A percentile compares a stretch with the other conserved stretches of the same genome.
Conservation (phyloP, 495 filamentous ascomycete species). For the Astrocystis sublimbata region DNA sequence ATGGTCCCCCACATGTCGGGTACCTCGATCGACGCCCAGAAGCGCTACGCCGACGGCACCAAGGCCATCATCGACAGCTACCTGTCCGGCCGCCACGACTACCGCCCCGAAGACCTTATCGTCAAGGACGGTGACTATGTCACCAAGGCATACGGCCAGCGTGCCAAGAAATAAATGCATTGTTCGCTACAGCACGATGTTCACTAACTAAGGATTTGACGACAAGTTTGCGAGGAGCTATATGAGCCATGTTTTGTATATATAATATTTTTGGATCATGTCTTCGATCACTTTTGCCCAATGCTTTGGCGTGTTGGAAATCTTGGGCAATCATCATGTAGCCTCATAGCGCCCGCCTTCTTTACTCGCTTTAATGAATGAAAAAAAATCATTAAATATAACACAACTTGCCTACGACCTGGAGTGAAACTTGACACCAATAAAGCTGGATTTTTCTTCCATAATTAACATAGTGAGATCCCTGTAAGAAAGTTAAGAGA, state of each 20-base stretch:
- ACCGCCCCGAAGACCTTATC: constrained; percentile 88
- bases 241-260: too few relatives aligned
- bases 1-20: constrained; percentile 99
- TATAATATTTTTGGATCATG: background rate
- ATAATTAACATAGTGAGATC: too few relatives aligned
- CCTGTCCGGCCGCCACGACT: constrained; percentile 82
- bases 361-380: background rate
- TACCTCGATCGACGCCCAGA: constrained; percentile 95
- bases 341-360: constrained; percentile 9
- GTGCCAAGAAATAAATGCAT: constrained; percentile 47
- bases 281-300: background rate
- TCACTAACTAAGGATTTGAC: too few relatives aligned
- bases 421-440: background rate
- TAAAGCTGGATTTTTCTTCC: too few relatives aligned
- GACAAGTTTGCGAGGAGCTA: too few relatives aligned
- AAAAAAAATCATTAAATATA: background rate
- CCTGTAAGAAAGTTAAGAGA: too few relatives aligned
- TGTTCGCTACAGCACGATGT: too few relatives aligned
- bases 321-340: background rate
- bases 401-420: background rate
- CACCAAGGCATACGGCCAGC: constrained; percentile 91
- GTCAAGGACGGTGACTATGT: constrained; percentile 91
- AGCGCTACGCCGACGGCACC: constrained; percentile 85
- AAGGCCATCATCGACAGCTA: constrained; percentile 91
- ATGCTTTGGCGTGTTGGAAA: background rate